Evolutionary conservation across 768 basidiomycete genomes (phyloP), one percentile per base, ranked within the genome.

Genomic region (Lyophyllum decastes): DNA sequence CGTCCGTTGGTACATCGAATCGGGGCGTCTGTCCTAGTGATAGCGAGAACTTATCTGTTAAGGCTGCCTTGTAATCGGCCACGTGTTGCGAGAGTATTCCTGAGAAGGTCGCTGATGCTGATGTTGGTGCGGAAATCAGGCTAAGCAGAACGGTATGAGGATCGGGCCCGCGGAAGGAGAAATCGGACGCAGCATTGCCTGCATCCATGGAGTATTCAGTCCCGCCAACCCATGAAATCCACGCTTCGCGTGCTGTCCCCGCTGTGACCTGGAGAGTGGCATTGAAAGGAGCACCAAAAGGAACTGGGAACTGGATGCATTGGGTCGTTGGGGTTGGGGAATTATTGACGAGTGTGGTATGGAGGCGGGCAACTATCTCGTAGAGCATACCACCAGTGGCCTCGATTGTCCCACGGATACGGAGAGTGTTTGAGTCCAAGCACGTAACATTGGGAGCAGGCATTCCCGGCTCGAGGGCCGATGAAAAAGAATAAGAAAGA

Each of bases 161-260:
- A 59, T 90, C 85, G 0, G 75, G 53, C 6, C 88, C 88, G 27
- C 73, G 68, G 78, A 92, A 92, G 2, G 87, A 80, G 64, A 85
- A 91, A 43, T 72, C 68, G 65, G 78, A 77, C 14, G 78, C 77
- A 3, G 72, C 74, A 59, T 82, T 78, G 27, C 89, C 89, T 0
- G 88, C 84, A 60, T 81, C 69, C 69, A 84, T 82, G 58, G 82
- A 75, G 66, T 86, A 91, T 47, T 90, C 79, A 16, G 90, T 91
- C 26, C 79, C 87, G n/a, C 88, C 89, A 17, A 85, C 82, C 88
- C 88, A 90, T 7, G 83, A 81, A 61, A 90, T 70, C 86, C 84
- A 88, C 0, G 84, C 77, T 57, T 86, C 84, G 1, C 73, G 72
- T 25, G 81, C 74, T 21, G 74, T 69, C 1, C 68, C 61, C 21